These are phyloP conservation scores for Tylopilus balloui DNA, from an alignment of 768 basidiomycete genomes.

Conservation along the genomic window DNA sequence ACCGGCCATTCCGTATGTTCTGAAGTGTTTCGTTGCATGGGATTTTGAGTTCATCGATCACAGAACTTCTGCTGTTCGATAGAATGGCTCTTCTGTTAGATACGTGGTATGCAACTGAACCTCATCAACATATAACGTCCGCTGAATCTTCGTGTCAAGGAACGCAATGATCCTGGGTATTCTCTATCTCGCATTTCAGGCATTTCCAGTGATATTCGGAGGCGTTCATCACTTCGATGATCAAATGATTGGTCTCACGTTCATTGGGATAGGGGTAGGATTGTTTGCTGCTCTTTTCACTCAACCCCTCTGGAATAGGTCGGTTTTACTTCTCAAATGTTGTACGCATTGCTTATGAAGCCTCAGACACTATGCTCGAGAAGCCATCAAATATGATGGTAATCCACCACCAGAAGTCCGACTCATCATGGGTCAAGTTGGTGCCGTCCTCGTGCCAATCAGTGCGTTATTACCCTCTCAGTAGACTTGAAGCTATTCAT, in stretches of 20 bases:
- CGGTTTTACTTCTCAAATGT: background rate
- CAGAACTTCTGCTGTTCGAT: slow-evolving; percentile 61
- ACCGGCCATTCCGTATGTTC: slow-evolving; percentile 65
- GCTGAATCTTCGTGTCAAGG: slow-evolving; percentile 21
- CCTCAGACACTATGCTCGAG: slow-evolving; percentile 35
- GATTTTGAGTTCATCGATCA: background rate
- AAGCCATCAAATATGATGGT: slow-evolving; percentile 38
- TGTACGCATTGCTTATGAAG: background rate
- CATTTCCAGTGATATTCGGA: slow-evolving; percentile 49
- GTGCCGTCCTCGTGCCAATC: slow-evolving; percentile 61
- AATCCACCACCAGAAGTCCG: slow-evolving; percentile 61
- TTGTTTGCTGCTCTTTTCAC: slow-evolving; percentile 37
- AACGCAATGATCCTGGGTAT: slow-evolving; percentile 40
- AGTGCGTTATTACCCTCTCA: slow-evolving; percentile 32
- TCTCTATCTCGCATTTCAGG: slow-evolving; percentile 53
- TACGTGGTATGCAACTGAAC: slow-evolving; percentile 47
- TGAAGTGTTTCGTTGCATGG: too few relatives aligned
- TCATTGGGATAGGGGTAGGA: slow-evolving; percentile 49
- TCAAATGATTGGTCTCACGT: slow-evolving; percentile 46
- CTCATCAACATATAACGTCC: background rate
- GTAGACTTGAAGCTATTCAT: background rate
- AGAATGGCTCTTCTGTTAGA: slow-evolving; percentile 74
- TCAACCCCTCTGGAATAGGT: slow-evolving; percentile 46
- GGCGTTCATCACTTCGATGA: slow-evolving; percentile 47
- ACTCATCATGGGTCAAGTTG: slow-evolving; percentile 62